Base-by-base conservation (phyloP, 169 alveolate genomes). In the Plasmodium berghei region DNA sequence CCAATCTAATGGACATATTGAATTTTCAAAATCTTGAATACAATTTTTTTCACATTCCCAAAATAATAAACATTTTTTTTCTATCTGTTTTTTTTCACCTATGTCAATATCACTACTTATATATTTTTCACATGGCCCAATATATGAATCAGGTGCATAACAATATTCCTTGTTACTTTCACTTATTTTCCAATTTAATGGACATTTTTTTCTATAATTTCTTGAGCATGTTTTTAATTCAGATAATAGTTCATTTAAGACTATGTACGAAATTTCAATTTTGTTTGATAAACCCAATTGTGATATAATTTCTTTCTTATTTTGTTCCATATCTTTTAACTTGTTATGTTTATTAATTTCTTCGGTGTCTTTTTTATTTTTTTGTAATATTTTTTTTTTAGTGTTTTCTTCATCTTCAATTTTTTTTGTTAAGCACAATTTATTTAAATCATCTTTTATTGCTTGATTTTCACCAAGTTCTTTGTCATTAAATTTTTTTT, bases 1-100 rank as follows among this genome's bases (percentile, higher is more conserved):
- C 96, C 96, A 94, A 34, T 88, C 93, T 3, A 87, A 54, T 16
- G 96, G 96, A 26, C 96, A 94, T 18, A 59, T 45, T 9, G 66
- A 86, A 22, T 22, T 48, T 61, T 86, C 87, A 48, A 71, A 71
- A 46, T 86, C 75, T 71, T 86, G 91, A 40, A 52, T 10, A 40
- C 91, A 86, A 22, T 63, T 66, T 16, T 86, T 55, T 16, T 86
- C 87, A 58, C 91, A 86, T 61, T 16, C 49, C 91, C 91, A 86
- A 71, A 86, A 86, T 59, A 86, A 0, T 14, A 55, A 71, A 48
- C 91, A 86, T 54, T 48, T 71, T 59, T 71, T 86, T 66, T 86
- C 91, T 54, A 40, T 70, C 20, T 71, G 28, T 14, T 52, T 75
- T 48, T 92, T 88, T 55, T 74, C 87, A 28, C 46, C 83, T 40